These are phyloP conservation scores for Arachnomyces sp. DNA, from an alignment of 2,329 filamentous ascomycete genomes.

Conservation along the genomic window DNA sequence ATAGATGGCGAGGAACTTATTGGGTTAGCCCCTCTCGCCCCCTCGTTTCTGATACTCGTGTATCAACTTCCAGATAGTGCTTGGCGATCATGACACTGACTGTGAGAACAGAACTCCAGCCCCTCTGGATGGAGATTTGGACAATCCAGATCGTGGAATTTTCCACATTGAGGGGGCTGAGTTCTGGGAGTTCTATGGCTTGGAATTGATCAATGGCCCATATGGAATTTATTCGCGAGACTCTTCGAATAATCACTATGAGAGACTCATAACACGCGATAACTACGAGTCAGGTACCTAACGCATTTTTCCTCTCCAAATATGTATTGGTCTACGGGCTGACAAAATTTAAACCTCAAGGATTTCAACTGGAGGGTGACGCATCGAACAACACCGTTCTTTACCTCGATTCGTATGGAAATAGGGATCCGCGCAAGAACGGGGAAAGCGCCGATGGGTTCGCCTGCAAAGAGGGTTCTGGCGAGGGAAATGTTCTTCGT, in stretches of 20 bases:
- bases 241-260: constrained; percentile 29
- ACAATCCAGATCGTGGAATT: constrained; percentile 37
- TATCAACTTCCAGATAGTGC: not conserved
- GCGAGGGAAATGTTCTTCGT: constrained; percentile 39
- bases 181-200: constrained; percentile 40
- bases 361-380: constrained; percentile 30
- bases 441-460: constrained; percentile 45
- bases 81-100: too few species aligned
- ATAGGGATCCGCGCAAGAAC: constrained; percentile 44
- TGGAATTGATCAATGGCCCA: constrained; percentile 31
- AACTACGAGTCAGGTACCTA: constrained; percentile 26
- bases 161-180: constrained; percentile 40
- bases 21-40: not conserved
- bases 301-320: too few species aligned
- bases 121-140: constrained; percentile 31
- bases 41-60: too few species aligned
- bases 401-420: constrained; percentile 38
- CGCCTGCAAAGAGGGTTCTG: constrained; percentile 40
- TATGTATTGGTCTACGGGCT: not conserved
- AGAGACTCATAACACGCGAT: constrained; percentile 29
- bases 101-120: constrained; percentile 30
- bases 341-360: constrained; percentile 13
- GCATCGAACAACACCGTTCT: constrained; percentile 33
- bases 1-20: constrained; percentile 38
- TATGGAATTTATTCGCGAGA: constrained; percentile 31